A percentile compares a stretch with the other conserved stretches of the same genome.
Conservation (phyloP, 805 yeast genomes). For the Scheffersomyces amazonensis region DNA sequence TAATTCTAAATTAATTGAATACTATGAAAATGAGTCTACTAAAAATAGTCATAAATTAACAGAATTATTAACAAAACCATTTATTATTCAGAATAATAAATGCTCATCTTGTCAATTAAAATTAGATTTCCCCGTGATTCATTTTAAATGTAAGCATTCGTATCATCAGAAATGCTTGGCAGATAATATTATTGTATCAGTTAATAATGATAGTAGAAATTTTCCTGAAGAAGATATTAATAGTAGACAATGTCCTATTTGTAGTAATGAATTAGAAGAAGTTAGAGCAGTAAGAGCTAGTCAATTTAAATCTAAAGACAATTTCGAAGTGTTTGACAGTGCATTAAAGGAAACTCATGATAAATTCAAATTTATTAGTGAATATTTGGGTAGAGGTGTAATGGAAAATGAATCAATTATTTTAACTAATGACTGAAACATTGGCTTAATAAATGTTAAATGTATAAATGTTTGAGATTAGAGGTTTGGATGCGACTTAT, state of each 20-base stretch:
- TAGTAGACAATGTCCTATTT: conserved; percentile 61
- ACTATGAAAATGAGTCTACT: conserved; percentile 66
- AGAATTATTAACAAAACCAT: conserved; percentile 44
- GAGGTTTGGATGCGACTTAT: too few species aligned
- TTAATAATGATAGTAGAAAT: conserved; percentile 5
- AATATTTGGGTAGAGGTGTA: conserved; percentile 86
- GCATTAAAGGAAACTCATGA: conserved; percentile 54
- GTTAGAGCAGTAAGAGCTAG: conserved; percentile 54
- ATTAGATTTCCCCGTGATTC: conserved; percentile 75
- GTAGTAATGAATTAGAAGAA: conserved; percentile 69
- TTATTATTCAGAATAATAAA: conserved; percentile 55
- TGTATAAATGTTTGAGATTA: too few species aligned
- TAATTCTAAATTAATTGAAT: conserved; percentile 60
- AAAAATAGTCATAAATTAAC: conserved; percentile 53
- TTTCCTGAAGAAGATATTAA: conserved; percentile 5
- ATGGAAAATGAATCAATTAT: conserved; percentile 47
- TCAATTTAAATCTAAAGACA: conserved; percentile 60
- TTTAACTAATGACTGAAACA: conserved; percentile 5
- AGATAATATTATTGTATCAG: conserved; percentile 37
- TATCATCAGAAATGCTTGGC: conserved; percentile 79
- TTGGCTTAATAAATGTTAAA: too few species aligned
- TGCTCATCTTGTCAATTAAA: conserved; percentile 66
- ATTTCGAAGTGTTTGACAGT: conserved; percentile 60
- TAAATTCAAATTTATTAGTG: conserved; percentile 71
- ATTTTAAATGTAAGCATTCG: conserved; percentile 83